Percentiles rank a stretch among this genome's conserved stretches.
Conservation (phyloP, 169 alveolate species). For the Plasmodium coatneyi region DNA sequence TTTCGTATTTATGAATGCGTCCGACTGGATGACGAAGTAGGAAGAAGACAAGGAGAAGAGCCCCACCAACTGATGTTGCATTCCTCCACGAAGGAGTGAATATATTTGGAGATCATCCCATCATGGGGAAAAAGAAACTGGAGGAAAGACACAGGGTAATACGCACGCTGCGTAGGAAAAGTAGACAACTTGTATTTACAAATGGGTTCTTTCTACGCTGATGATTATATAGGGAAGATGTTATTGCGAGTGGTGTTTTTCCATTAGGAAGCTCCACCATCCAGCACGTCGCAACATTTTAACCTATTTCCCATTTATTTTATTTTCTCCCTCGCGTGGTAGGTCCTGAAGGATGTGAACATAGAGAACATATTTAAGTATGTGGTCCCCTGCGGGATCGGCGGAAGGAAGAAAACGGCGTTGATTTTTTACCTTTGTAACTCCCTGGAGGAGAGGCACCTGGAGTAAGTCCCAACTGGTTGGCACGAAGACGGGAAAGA, state of each 20-base stretch:
- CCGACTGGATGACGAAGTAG: background rate
- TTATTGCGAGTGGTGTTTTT: background rate
- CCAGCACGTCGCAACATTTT: background rate
- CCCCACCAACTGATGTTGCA: background rate
- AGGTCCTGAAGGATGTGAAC: conserved; percentile 28
- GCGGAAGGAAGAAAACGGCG: background rate
- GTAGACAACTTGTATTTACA: background rate
- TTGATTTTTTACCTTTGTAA: conserved; percentile 41
- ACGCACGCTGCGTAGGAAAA: background rate
- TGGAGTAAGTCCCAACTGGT: background rate
- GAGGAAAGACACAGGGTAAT: background rate
- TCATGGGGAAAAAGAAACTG: background rate
- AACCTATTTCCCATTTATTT: background rate
- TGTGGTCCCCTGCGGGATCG: background rate
- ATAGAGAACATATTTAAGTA: conserved; percentile 27
- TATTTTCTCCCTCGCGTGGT: background rate
- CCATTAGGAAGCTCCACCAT: background rate
- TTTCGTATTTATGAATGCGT: background rate
- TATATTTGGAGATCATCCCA: background rate
- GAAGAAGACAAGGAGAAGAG: background rate
- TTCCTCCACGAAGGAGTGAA: background rate
- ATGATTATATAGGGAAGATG: background rate
- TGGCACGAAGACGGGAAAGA: background rate
- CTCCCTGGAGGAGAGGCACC: conserved; percentile 32
- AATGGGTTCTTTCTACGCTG: background rate